A percentile compares a stretch with the other conserved stretches of the same genome.
Conservation (phyloP, 495 filamentous ascomycete genomes). For the Aspergillus sclerotioniger region DNA sequence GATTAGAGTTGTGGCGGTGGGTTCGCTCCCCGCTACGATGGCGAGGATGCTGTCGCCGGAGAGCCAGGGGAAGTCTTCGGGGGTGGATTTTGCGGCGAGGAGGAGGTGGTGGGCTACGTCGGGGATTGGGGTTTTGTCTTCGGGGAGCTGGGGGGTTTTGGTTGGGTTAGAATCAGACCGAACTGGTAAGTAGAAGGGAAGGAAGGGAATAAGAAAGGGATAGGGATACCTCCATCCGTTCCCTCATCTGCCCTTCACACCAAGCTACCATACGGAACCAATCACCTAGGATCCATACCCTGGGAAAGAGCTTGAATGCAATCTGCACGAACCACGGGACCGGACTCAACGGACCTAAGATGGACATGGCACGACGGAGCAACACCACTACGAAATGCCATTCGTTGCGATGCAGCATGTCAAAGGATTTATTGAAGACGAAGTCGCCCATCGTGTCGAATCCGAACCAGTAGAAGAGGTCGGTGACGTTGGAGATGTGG, state of each 20-base stretch:
- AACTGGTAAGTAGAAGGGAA: neutral
- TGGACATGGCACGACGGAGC: constrained; percentile 15
- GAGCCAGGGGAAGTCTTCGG: neutral
- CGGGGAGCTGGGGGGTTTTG: constrained; percentile 2
- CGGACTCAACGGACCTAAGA: constrained; percentile 27
- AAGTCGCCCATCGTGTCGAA: constrained; percentile 34
- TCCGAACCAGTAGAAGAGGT: constrained; percentile 22
- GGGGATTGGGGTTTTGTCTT: constrained; percentile 9
- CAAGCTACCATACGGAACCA: constrained; percentile 23
- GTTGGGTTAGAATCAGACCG: neutral
- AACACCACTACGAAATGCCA: constrained; percentile 19
- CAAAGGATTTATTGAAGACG: constrained; percentile 37
- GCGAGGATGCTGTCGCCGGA: constrained; percentile 20
- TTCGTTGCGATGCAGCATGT: constrained; percentile 33
- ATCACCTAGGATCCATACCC: constrained; percentile 12
- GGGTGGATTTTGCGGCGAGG: constrained; percentile 1
- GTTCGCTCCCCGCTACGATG: constrained; percentile 23
- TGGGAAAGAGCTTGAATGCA: constrained; percentile 21
- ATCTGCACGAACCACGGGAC: constrained; percentile 37
- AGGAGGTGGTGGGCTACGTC: constrained; percentile 30
- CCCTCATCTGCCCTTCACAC: constrained; percentile 17
- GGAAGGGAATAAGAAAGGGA: neutral
- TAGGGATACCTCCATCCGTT: neutral
- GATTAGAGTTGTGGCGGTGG: constrained; percentile 15
- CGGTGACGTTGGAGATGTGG: constrained; percentile 2